Percentiles rank a stretch among this genome's conserved stretches.
phyloP scores from a whole-genome alignment of 176 grass and related monocot genomes.

The Oryza nivara region DNA sequence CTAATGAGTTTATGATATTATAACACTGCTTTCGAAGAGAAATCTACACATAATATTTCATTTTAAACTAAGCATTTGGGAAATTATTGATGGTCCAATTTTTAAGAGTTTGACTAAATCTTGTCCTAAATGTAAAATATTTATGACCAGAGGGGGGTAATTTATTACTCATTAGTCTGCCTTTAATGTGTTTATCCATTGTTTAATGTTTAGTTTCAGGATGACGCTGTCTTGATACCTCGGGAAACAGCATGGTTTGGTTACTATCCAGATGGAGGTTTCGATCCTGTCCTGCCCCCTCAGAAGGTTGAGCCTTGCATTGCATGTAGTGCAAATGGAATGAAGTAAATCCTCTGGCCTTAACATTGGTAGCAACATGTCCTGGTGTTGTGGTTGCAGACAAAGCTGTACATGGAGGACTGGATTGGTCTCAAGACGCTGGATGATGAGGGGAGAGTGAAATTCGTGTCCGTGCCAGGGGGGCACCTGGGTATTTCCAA shows the following conservation, averaged over 20 bases:
- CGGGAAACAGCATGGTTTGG: conserved; percentile 95
- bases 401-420: conserved; percentile 77
- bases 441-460: conserved; percentile 79
- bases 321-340: neutral
- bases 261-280: conserved; percentile 90
- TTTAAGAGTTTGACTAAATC: no score
- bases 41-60: no score
- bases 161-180: no score
- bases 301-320: conserved; percentile 46
- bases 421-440: conserved; percentile 86
- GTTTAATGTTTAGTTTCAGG: conserved; percentile 62
- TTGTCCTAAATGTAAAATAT: no score
- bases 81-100: no score
- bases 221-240: conserved; percentile 79
- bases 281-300: conserved; percentile 58
- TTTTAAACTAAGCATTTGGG: no score
- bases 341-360: neutral
- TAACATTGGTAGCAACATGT: neutral
- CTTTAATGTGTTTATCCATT: neutral
- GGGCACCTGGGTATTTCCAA: conserved; percentile 80
- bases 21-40: no score
- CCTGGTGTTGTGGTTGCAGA: conserved; percentile 47
- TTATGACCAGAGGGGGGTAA: no score
- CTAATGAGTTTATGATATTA: no score
- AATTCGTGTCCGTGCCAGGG: conserved; percentile 73